A percentile compares a stretch with the other conserved stretches of the same genome.
These are phyloP conservation scores for Oidium heveae DNA, from an alignment of 2,329 filamentous ascomycete species.

Conservation along the genomic window DNA sequence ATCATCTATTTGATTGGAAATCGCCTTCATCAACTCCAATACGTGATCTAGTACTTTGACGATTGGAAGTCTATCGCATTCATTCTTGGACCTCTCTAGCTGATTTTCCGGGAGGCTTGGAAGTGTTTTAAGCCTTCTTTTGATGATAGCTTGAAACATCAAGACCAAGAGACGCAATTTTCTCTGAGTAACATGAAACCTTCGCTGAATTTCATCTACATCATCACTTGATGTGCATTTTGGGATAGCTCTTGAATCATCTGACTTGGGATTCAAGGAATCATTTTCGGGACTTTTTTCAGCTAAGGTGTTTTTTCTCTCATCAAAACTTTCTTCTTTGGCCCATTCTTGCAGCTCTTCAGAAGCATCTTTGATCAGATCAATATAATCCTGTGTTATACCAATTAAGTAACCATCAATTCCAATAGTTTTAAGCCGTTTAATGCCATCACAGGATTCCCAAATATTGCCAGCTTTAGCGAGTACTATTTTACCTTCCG, in stretches of 20 bases:
- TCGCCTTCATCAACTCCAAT: constrained; percentile 26
- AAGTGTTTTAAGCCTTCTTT: constrained; percentile 39
- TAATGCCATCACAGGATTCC: constrained; percentile 55
- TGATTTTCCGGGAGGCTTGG: constrained; percentile 19
- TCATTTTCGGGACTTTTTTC: constrained; percentile 22
- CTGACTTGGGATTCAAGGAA: constrained; percentile 30
- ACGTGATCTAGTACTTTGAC: constrained; percentile 27
- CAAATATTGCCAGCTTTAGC: constrained; percentile 55
- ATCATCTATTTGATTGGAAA: constrained; percentile 46
- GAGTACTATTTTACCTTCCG: constrained; percentile 27
- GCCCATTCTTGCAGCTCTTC: constrained; percentile 76
- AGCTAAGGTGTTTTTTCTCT: constrained; percentile 18
- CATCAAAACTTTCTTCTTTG: constrained; percentile 40
- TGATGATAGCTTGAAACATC: constrained; percentile 43
- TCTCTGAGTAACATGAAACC: constrained; percentile 37
- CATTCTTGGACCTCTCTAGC: constrained; percentile 2
- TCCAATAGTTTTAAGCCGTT: constrained; percentile 36
- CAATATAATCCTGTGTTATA: constrained; percentile 49
- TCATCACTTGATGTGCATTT: constrained; percentile 37
- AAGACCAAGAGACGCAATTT: constrained; percentile 40
- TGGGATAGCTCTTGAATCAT: constrained; percentile 39
- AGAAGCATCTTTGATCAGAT: constrained; percentile 57
- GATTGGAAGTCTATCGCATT: constrained; percentile 1
- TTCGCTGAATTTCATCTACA: constrained; percentile 34
- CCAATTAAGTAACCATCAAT: constrained; percentile 43